phyloP scores from a whole-genome alignment of 805 yeast species.

The Kregervanrija pseudodelftensis region DNA sequence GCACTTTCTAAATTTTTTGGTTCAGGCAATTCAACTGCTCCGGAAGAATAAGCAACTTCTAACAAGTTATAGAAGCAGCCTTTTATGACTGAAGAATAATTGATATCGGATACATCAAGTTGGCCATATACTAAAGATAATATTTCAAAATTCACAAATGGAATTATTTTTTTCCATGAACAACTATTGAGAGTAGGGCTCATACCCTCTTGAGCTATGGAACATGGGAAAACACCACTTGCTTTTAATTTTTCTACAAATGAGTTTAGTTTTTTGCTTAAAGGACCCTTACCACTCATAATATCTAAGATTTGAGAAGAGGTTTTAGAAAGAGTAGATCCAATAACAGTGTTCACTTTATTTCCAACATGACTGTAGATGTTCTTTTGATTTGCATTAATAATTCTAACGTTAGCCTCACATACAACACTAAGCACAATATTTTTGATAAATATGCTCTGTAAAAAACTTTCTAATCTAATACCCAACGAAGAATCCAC shows the following conservation, averaged over 20 bases:
- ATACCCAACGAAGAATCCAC: conserved; percentile 21
- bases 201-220: conserved; percentile 19
- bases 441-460: conserved; percentile 7
- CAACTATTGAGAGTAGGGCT: conserved; percentile 21
- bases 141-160: conserved; percentile 19
- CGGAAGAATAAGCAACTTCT: conserved; percentile 15
- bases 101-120: conserved; percentile 7
- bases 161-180: conserved; percentile 25
- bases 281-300: conserved; percentile 15
- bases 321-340: conserved; percentile 11
- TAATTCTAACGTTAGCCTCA: conserved; percentile 19
- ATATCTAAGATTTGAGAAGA: conserved; percentile 1
- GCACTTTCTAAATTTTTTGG: conserved; percentile 10
- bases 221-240: conserved; percentile 21
- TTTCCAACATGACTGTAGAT: conserved; percentile 18
- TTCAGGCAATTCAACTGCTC: conserved; percentile 22
- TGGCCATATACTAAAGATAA: conserved; percentile 17
- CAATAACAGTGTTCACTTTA: conserved; percentile 21
- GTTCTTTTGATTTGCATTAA: conserved; percentile 3
- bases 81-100: conserved; percentile 8
- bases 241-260: conserved; percentile 17
- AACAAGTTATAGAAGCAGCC: conserved; percentile 20
- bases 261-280: conserved; percentile 14
- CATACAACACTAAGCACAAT: conserved; percentile 18
- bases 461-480: conserved; percentile 16